phyloP scores from a whole-genome alignment of 169 alveolate genomes.

The Cryptosporidium sp. region DNA sequence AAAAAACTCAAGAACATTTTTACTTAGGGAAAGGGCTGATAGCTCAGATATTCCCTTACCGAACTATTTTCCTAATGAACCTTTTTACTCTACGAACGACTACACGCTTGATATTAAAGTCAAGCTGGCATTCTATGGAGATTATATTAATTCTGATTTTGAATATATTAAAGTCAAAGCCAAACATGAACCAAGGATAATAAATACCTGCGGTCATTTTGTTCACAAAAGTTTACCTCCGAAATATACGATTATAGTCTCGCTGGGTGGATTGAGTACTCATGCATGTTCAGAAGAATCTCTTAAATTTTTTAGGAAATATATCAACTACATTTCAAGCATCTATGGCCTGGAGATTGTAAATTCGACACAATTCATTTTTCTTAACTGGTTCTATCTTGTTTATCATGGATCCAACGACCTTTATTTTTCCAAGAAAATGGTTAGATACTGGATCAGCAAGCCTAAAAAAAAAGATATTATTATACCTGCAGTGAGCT shows the following conservation, averaged over 20 bases:
- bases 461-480: slow-evolving; percentile 34
- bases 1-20: background rate
- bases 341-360: slow-evolving; percentile 34
- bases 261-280: slow-evolving; percentile 36
- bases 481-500: slow-evolving; percentile 61
- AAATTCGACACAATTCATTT: slow-evolving; percentile 34
- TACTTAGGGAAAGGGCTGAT: background rate
- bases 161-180: background rate
- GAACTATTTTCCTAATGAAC: slow-evolving; percentile 17
- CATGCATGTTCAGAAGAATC: slow-evolving; percentile 25
- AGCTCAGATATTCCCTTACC: background rate
- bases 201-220: slow-evolving; percentile 48
- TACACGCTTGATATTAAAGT: slow-evolving; percentile 7
- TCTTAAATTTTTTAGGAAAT: slow-evolving; percentile 33
- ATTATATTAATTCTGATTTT: slow-evolving; percentile 28
- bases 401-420: background rate
- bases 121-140: slow-evolving; percentile 43
- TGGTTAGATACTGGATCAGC: slow-evolving; percentile 16
- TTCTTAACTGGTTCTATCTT: slow-evolving; percentile 48
- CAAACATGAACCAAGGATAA: slow-evolving; percentile 34
- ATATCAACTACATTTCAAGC: slow-evolving; percentile 8
- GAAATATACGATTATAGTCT: slow-evolving; percentile 39
- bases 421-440: background rate
- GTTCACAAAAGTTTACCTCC: slow-evolving; percentile 21
- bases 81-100: slow-evolving; percentile 12